A percentile compares a stretch with the other conserved stretches of the same genome.
These are phyloP conservation scores for Coniferiporia sulphurascens DNA, from an alignment of 1,284 basidiomycete species.

Conservation along the genomic window DNA sequence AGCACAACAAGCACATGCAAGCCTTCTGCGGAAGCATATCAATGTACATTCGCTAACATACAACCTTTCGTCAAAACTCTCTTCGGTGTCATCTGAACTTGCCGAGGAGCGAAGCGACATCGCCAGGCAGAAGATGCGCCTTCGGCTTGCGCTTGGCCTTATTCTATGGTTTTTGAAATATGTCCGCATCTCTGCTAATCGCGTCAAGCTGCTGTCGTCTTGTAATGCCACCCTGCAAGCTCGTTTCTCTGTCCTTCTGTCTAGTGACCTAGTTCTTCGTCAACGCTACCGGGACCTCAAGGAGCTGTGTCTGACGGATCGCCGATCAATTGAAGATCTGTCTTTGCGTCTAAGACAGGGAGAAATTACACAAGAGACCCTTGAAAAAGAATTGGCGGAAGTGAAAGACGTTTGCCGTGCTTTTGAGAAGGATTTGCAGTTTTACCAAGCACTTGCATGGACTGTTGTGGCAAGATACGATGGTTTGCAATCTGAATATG, in stretches of 20 bases:
- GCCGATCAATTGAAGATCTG: not conserved
- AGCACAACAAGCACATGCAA: not conserved
- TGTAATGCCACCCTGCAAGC: not conserved
- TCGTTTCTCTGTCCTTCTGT: not conserved
- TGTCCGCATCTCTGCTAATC: not conserved
- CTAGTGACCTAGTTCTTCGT: not conserved
- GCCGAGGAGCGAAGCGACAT: not conserved
- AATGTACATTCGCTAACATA: not conserved
- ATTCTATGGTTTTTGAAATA: slow-evolving; percentile 2
- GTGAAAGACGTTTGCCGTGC: not conserved
- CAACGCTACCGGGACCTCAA: not conserved
- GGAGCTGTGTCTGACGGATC: not conserved
- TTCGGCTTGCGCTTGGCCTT: slow-evolving; percentile 4
- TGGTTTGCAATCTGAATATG: slow-evolving; percentile 10
- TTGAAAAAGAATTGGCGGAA: not conserved
- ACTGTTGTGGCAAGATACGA: slow-evolving; percentile 9
- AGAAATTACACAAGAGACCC: not conserved
- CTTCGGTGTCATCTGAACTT: not conserved
- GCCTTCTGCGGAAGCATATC: not conserved
- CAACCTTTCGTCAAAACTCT: not conserved
- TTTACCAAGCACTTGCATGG: slow-evolving; percentile 11
- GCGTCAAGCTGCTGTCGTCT: not conserved
- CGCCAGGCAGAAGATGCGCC: not conserved
- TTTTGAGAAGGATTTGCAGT: slow-evolving; percentile 3
- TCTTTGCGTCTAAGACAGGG: not conserved